A percentile compares a stretch with the other conserved stretches of the same genome.
Conservation (phyloP, 768 basidiomycete genomes). For the Pseudohyphozyma bogoriensis region DNA sequence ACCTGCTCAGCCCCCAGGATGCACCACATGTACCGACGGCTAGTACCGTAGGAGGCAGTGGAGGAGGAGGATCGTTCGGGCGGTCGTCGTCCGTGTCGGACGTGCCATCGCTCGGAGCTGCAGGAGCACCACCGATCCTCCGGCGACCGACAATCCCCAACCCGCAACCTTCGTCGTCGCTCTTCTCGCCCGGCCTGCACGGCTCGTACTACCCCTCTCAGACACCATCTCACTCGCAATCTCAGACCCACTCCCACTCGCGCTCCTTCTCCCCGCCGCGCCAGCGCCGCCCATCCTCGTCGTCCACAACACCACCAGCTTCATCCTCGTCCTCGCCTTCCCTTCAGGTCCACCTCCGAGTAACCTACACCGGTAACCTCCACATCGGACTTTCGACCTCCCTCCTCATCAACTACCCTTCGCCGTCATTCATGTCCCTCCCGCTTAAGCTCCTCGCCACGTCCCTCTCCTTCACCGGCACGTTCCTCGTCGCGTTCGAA, state of each 20-base stretch:
- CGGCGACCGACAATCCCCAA: neutral
- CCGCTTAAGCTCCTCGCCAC: conserved; percentile 90
- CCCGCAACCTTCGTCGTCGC: neutral
- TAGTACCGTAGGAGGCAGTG: neutral
- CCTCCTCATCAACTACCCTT: conserved; percentile 92
- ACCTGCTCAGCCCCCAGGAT: conserved; percentile 26
- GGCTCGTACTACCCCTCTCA: conserved; percentile 1
- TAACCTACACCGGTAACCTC: conserved; percentile 64
- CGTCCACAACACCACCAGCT: conserved; percentile 35
- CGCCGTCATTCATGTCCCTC: conserved; percentile 89
- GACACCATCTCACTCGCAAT: no score
- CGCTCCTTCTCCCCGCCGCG: conserved; percentile 25
- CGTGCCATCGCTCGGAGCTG: neutral
- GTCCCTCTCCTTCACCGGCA: conserved; percentile 73
- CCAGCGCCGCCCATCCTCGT: neutral
- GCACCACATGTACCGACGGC: neutral
- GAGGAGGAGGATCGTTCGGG: neutral
- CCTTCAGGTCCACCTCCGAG: conserved; percentile 75
- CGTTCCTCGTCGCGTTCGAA: conserved; percentile 84
- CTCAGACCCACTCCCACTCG: neutral
- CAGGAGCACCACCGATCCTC: neutral
- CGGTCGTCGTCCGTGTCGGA: neutral
- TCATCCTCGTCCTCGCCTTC: conserved; percentile 41
- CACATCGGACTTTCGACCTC: conserved; percentile 83
- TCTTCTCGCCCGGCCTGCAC: conserved; percentile 1